phyloP scores from a whole-genome alignment of 2,329 filamentous ascomycete species.

The Scortechinia acanthostroma region DNA sequence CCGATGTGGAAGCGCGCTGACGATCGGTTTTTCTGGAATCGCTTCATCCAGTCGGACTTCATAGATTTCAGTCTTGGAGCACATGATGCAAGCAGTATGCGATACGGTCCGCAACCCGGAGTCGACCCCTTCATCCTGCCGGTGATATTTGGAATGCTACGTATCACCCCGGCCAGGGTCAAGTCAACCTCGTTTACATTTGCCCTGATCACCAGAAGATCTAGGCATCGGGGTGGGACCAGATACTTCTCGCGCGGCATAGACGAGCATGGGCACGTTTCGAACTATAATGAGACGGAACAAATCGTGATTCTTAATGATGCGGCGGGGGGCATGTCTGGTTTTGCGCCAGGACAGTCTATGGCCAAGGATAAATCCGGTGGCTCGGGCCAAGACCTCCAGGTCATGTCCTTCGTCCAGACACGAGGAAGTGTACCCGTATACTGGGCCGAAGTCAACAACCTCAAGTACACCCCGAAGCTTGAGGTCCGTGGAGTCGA shows the following conservation, averaged over 20 bases:
- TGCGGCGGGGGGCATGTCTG: slow-evolving; percentile 62
- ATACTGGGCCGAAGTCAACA: slow-evolving; percentile 94
- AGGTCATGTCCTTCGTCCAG: slow-evolving; percentile 90
- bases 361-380: slow-evolving; percentile 51
- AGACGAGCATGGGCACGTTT: slow-evolving; percentile 88
- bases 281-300: slow-evolving; percentile 98
- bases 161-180: slow-evolving; percentile 79
- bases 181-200: slow-evolving; percentile 81
- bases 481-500: slow-evolving; percentile 83
- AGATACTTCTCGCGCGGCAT: slow-evolving; percentile 91
- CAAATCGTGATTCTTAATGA: slow-evolving; percentile 89
- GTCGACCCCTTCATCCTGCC: slow-evolving; percentile 90
- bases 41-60: slow-evolving; percentile 81
- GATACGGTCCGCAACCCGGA: slow-evolving; percentile 64
- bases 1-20: slow-evolving; percentile 89
- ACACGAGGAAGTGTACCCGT: slow-evolving; percentile 93
- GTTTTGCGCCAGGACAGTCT: slow-evolving; percentile 71
- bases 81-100: slow-evolving; percentile 36
- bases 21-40: slow-evolving; percentile 98
- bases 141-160: slow-evolving; percentile 92
- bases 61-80: slow-evolving; percentile 75
- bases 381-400: slow-evolving; percentile 70
- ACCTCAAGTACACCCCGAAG: slow-evolving; percentile 81
- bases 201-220: slow-evolving; percentile 80
- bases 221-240: slow-evolving; percentile 80